Evolutionary conservation across 2,329 filamentous ascomycete species (phyloP), one percentile per base, ranked within the genome.

Genomic region (Trichoderma hamatum): DNA sequence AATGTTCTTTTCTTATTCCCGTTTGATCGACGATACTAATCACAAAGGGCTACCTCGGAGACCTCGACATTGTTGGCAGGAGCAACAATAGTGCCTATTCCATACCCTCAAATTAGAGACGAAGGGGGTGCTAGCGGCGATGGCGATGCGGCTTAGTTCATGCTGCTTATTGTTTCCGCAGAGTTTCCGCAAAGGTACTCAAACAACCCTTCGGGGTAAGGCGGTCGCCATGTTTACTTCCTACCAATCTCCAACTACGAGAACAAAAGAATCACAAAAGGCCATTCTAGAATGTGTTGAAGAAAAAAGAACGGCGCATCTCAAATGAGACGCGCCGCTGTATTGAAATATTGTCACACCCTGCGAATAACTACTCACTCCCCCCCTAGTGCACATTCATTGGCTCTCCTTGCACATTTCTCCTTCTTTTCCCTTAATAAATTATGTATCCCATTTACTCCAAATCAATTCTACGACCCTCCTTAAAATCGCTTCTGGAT

Each of bases 361-460:
- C 63, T 66, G 55, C 54, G 36, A 67, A 67, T 67, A 67, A 67
- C 63, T 67, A 67, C 49, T 55, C 65, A 60, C 32, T 61, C 56
- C 32, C 52, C 32, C 56, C 65, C 43, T 43, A 52, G 65, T 68
- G 65, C 36, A 30, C 49, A 32, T 54, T 60, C 52, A 24, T 52
- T 61, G 65, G 65, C 49, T 68, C 65, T 68, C 46, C 65, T 68
- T 61, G 65, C 56, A 68, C 65, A 68, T 52, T 61, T 36, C 21
- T 34, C 56, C 32, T 68, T 52, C 32, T 19, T 54, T 61, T 46
- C 30, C n/a, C 19, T 26, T 21, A 24, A 68, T 30, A 68, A 55
- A 55, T 28, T 28, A 46, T 36, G 36, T 59, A 51, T 59, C 30
- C 16, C 30, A 58, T 59, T 59, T 60, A 39, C 55, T 52, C 19